Percentiles rank a stretch among this genome's conserved stretches.
phyloP scores from a whole-genome alignment of 345 rosid species.

The Eucalyptus polybractea region DNA sequence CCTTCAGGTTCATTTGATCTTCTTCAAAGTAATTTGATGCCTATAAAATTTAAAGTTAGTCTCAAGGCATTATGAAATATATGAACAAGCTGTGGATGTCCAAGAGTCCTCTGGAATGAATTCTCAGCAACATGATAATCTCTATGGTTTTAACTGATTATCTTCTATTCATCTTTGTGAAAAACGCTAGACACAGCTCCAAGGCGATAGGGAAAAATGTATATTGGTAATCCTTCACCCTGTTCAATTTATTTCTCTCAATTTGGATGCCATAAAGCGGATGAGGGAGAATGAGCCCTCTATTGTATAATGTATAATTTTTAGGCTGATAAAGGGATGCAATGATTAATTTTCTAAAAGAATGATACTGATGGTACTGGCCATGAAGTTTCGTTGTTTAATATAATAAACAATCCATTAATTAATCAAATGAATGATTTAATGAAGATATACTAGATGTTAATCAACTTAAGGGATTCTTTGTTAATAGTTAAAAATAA shows the following conservation, averaged over 20 bases:
- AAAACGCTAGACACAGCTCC: background rate
- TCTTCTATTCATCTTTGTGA: background rate
- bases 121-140: background rate
- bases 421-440: background rate
- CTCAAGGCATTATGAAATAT: background rate
- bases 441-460: background rate
- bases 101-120: background rate
- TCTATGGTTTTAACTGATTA: background rate
- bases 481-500: background rate
- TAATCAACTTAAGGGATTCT: background rate
- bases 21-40: background rate
- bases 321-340: background rate
- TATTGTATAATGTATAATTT: background rate
- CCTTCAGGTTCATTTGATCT: background rate
- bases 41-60: background rate
- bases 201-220: background rate
- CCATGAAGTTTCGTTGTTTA: background rate
- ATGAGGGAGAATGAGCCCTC: background rate
- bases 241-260: background rate
- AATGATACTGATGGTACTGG: background rate
- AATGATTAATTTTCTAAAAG: background rate
- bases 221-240: background rate
- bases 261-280: background rate
- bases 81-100: background rate
- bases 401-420: background rate